Evolutionary conservation across 2,329 filamentous ascomycete species (phyloP).

Genomic region (Ascochyta pisi): DNA sequence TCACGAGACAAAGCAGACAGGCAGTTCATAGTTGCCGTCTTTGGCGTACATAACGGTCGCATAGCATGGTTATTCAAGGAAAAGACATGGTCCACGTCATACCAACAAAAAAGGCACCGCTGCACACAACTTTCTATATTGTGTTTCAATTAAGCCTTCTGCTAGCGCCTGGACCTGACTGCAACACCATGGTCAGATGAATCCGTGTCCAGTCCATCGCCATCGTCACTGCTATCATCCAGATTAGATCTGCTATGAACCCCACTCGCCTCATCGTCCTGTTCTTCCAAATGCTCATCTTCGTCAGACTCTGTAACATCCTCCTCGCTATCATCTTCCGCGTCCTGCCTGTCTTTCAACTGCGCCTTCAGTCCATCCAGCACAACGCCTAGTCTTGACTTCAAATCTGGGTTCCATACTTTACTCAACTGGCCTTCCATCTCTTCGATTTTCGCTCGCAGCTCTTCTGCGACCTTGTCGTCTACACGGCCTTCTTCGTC

Average conservation of each 20-base stretch:
- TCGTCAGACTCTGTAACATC: background rate
- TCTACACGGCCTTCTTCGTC: conserved; percentile 24
- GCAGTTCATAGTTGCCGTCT: background rate
- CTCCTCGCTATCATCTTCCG: background rate
- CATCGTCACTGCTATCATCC: background rate
- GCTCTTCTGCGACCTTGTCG: conserved; percentile 37
- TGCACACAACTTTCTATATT: background rate
- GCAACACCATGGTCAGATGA: background rate
- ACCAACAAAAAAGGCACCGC: background rate
- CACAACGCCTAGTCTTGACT: conserved; percentile 38
- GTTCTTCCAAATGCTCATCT: background rate
- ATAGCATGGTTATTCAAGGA: background rate
- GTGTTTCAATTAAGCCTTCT: background rate
- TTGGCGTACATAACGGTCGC: conserved; percentile 7
- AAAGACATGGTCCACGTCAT: background rate
- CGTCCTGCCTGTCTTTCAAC: conserved; percentile 29
- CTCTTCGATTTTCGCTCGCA: conserved; percentile 44
- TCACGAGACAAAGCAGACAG: background rate
- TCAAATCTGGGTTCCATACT: conserved; percentile 46
- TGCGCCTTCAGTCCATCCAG: conserved; percentile 41
- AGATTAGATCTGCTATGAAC: background rate
- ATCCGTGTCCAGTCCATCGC: background rate
- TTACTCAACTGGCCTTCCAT: conserved; percentile 44
- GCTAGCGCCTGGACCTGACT: background rate
- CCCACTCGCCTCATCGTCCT: background rate